Percentiles rank a stretch among this genome's conserved stretches.
phyloP scores from a whole-genome alignment of 169 alveolate genomes.

The Eimeria falciformis region DNA sequence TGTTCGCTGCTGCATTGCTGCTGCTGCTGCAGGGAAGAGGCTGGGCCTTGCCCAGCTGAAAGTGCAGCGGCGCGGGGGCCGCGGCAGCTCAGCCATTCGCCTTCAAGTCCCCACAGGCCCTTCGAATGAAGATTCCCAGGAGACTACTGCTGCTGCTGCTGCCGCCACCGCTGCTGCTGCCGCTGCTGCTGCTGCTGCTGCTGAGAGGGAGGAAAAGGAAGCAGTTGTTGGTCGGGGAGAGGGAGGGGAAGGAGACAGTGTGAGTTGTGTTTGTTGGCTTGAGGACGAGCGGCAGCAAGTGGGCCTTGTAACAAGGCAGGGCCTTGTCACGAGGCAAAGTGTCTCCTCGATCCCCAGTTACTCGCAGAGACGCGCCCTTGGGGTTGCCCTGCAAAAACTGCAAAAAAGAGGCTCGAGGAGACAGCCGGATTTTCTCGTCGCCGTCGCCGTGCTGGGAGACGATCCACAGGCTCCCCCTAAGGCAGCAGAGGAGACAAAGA shows the following conservation, averaged over 20 bases:
- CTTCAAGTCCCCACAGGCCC: not conserved
- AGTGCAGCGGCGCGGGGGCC: constrained; percentile 8
- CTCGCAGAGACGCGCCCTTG: not conserved
- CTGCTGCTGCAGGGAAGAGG: too few species aligned
- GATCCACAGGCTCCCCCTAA: too few species aligned
- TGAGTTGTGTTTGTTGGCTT: not conserved
- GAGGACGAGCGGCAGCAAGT: not conserved
- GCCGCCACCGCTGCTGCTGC: not conserved
- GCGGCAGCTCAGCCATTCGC: not conserved
- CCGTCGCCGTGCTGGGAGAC: too few species aligned
- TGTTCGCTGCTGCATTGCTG: too few species aligned
- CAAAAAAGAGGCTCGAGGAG: too few species aligned
- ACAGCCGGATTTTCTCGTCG: too few species aligned
- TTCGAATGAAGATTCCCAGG: not conserved
- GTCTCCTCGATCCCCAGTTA: not conserved
- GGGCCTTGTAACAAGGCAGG: not conserved
- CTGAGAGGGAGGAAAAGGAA: not conserved
- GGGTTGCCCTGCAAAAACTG: not conserved
- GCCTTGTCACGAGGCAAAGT: not conserved
- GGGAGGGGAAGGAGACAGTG: not conserved
- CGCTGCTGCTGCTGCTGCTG: not conserved
- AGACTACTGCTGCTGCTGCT: not conserved
- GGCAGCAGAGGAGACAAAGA: too few species aligned
- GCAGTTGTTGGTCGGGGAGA: not conserved
- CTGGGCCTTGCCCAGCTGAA: not conserved